Evolutionary conservation across 1,284 basidiomycete species (phyloP).

Genomic region (Fomitopsis schrenkii): DNA sequence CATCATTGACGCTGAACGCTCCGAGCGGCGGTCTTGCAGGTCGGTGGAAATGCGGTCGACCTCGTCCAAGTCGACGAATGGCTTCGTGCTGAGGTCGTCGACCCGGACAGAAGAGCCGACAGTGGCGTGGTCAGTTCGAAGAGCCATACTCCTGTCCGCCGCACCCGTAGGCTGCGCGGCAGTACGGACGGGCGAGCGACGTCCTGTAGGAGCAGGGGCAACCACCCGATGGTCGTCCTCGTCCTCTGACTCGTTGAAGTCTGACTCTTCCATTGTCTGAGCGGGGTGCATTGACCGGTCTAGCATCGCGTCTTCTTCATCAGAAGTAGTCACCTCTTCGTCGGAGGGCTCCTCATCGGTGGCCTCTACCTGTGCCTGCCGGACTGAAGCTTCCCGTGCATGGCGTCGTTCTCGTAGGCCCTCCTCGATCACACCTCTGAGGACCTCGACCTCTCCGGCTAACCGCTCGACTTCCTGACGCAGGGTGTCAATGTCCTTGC

Average conservation of each 20-base stretch:
- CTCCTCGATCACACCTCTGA: slow-evolving; percentile 81
- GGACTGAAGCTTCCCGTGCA: slow-evolving; percentile 25
- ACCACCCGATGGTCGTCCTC: slow-evolving; percentile 5
- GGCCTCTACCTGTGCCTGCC: slow-evolving; percentile 7
- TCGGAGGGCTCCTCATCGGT: slow-evolving; percentile 10
- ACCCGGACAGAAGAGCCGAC: slow-evolving; percentile 23
- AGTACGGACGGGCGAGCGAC: slow-evolving; percentile 23
- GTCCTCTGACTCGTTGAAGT: slow-evolving; percentile 26
- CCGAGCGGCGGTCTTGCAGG: slow-evolving; percentile 52
- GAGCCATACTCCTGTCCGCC: slow-evolving; percentile 28
- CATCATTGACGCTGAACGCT: slow-evolving; percentile 31
- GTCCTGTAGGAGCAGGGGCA: slow-evolving; percentile 7
- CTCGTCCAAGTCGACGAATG: slow-evolving; percentile 46
- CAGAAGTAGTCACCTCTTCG: slow-evolving; percentile 11
- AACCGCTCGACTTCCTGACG: slow-evolving; percentile 71
- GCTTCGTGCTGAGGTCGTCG: slow-evolving; percentile 15
- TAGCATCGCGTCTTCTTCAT: slow-evolving; percentile 6
- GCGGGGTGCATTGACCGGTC: slow-evolving; percentile 8
- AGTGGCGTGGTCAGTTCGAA: slow-evolving; percentile 45
- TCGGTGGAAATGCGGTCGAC: slow-evolving; percentile 53
- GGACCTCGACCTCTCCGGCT: slow-evolving; percentile 74
- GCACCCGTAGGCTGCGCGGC: slow-evolving; percentile 11
- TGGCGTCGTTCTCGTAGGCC: slow-evolving; percentile 67
- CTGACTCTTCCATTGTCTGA: slow-evolving; percentile 21
- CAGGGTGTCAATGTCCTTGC: slow-evolving; percentile 56